Evolutionary conservation across 129 eudicot species (phyloP).

Genomic region (Centaurea solstitialis): DNA sequence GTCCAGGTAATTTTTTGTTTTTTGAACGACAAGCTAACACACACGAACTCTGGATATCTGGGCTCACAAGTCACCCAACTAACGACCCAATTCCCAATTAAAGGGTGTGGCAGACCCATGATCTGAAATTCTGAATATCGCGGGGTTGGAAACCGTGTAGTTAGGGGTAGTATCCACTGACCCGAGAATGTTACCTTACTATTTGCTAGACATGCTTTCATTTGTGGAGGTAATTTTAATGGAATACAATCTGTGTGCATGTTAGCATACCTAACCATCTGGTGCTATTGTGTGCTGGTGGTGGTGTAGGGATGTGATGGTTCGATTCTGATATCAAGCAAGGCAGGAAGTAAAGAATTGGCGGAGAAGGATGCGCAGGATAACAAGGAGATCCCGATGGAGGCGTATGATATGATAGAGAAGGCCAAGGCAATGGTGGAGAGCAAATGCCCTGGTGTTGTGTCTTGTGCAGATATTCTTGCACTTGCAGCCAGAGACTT

Average conservation of each 20-base stretch:
- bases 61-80: too few species aligned
- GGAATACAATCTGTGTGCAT: neutral
- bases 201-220: too few species aligned
- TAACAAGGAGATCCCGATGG: slow-evolving; percentile 61
- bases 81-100: too few species aligned
- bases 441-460: slow-evolving; percentile 86
- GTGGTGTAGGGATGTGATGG: slow-evolving; percentile 80
- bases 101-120: too few species aligned
- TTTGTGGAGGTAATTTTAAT: too few species aligned
- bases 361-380: slow-evolving; percentile 77
- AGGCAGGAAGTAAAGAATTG: slow-evolving; percentile 57
- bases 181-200: too few species aligned
- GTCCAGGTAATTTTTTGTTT: slow-evolving; percentile 50
- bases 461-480: slow-evolving; percentile 93
- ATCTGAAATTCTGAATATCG: too few species aligned
- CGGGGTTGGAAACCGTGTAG: too few species aligned
- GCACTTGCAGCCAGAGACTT: slow-evolving; percentile 84
- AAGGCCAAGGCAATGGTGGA: slow-evolving; percentile 72
- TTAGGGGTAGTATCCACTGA: too few species aligned
- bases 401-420: slow-evolving; percentile 63
- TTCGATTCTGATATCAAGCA: slow-evolving; percentile 59
- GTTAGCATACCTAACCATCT: neutral
- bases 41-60: too few species aligned
- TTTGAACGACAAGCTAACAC: neutral
- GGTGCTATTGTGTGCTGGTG: neutral